These are phyloP conservation scores for Lindgomyces ingoldianus DNA, from an alignment of 495 filamentous ascomycete species.

Conservation along the genomic window DNA sequence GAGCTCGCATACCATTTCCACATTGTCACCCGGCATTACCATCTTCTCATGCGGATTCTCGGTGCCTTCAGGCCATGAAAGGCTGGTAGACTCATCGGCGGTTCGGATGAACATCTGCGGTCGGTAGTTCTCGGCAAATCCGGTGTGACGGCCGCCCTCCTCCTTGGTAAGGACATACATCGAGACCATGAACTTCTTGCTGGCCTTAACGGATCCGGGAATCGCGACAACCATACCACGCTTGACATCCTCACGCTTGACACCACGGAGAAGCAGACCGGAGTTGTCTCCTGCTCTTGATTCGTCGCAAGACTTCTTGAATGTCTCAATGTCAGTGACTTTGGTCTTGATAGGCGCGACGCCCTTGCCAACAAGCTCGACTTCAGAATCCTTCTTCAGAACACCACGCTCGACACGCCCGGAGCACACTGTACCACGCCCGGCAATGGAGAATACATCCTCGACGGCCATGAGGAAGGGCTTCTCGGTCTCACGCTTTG, in stretches of 20 bases:
- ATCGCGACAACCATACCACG: slow-evolving; percentile 90
- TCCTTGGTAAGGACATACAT: slow-evolving; percentile 97
- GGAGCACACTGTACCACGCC: slow-evolving; percentile 94
- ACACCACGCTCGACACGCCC: slow-evolving; percentile 95
- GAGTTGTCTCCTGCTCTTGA: slow-evolving; percentile 95
- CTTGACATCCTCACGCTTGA: slow-evolving; percentile 87
- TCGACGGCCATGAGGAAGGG: slow-evolving; percentile 98
- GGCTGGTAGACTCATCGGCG: slow-evolving; percentile 79
- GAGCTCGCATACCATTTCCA: slow-evolving; percentile 87
- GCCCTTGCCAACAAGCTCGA: slow-evolving; percentile 88
- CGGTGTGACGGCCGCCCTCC: slow-evolving; percentile 93
- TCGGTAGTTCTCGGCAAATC: slow-evolving; percentile 89
- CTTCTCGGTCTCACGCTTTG: slow-evolving; percentile 86
- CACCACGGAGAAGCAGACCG: slow-evolving; percentile 91
- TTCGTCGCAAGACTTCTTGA: slow-evolving; percentile 97
- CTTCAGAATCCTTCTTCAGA: slow-evolving; percentile 87
- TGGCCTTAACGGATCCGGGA: slow-evolving; percentile 75
- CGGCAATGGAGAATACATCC: slow-evolving; percentile 97
- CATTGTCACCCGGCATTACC: slow-evolving; percentile 97
- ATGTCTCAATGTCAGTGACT: slow-evolving; percentile 98
- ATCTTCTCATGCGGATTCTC: slow-evolving; percentile 65
- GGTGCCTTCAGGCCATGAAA: slow-evolving; percentile 79
- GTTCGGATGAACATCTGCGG: slow-evolving; percentile 95
- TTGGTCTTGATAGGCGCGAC: slow-evolving; percentile 85
- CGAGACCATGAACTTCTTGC: slow-evolving; percentile 87